Evolutionary conservation across 2,329 filamentous ascomycete genomes (phyloP).

Genomic region (Fusarium temperatum): DNA sequence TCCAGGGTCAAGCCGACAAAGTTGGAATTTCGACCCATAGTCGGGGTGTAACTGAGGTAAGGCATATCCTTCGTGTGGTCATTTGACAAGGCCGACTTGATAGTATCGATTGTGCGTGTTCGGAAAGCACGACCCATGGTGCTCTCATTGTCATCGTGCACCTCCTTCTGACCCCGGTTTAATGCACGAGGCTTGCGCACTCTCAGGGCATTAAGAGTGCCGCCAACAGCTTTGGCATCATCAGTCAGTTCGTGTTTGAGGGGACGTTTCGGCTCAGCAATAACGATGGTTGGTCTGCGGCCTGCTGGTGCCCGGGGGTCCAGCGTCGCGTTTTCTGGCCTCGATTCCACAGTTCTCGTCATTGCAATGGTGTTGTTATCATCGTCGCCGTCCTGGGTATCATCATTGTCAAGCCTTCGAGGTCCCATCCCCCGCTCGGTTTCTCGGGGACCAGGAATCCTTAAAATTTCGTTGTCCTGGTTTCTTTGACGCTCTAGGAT

Average conservation of each 20-base stretch:
- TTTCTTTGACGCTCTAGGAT: constrained; percentile 88
- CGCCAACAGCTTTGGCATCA: constrained; percentile 53
- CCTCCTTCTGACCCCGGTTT: constrained; percentile 50
- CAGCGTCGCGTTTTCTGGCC: constrained; percentile 30
- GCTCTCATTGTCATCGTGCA: constrained; percentile 50
- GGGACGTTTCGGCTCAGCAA: constrained; percentile 67
- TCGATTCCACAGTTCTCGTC: constrained; percentile 42
- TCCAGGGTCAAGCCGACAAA: constrained; percentile 90
- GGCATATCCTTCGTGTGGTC: constrained; percentile 73
- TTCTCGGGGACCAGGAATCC: constrained; percentile 91
- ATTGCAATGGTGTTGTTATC: constrained; percentile 46
- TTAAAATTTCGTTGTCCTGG: constrained; percentile 76
- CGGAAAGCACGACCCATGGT: constrained; percentile 42
- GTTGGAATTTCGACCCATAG: constrained; percentile 89
- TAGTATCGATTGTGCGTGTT: constrained; percentile 64
- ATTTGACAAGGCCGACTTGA: constrained; percentile 65
- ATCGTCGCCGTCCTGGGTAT: constrained; percentile 50
- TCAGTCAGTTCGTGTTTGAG: constrained; percentile 52
- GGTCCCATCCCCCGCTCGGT: constrained; percentile 84
- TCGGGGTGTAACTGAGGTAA: constrained; percentile 94
- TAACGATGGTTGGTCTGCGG: constrained; percentile 68
- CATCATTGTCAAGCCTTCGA: constrained; percentile 55
- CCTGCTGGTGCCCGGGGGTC: constrained; percentile 43
- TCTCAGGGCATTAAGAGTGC: constrained; percentile 53
- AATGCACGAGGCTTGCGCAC: constrained; percentile 55